A percentile compares a stretch with the other conserved stretches of the same genome.
phyloP scores from a whole-genome alignment of 2,329 filamentous ascomycete species.

The Penicillium sp. region DNA sequence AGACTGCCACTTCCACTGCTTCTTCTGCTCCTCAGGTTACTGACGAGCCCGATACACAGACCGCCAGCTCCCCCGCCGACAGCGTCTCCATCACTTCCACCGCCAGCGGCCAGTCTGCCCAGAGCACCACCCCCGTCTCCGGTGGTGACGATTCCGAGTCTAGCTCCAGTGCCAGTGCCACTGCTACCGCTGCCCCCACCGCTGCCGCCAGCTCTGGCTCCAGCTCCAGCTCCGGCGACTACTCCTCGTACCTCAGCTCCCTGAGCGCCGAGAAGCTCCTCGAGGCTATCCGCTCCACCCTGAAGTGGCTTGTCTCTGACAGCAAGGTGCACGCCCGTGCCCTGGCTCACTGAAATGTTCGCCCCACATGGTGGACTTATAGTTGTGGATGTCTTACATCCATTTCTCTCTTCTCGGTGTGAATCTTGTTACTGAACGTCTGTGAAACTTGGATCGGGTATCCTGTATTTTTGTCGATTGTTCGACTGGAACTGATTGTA shows the following conservation, averaged over 20 bases:
- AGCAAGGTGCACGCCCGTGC: slow-evolving; percentile 34
- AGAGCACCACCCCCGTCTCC: slow-evolving; percentile 24
- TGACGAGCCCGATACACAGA: slow-evolving; percentile 25
- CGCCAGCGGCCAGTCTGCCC: slow-evolving; percentile 20
- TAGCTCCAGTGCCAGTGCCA: slow-evolving; percentile 1
- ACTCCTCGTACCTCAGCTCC: slow-evolving; percentile 32
- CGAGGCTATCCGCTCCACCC: slow-evolving; percentile 29
- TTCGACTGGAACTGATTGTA: slow-evolving; percentile 13
- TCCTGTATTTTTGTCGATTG: slow-evolving; percentile 7
- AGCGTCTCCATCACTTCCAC: slow-evolving; percentile 26
- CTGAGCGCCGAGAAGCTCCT: slow-evolving; percentile 34
- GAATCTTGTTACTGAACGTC: slow-evolving; percentile 1
- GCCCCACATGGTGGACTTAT: not conserved
- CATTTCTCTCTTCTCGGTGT: not conserved
- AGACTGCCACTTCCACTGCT: slow-evolving; percentile 14
- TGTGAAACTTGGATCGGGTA: slow-evolving; percentile 12
- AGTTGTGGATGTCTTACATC: not conserved
- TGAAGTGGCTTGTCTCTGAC: slow-evolving; percentile 35
- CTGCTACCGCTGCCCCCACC: not conserved
- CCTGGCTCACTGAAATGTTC: slow-evolving; percentile 24
- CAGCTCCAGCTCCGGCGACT: slow-evolving; percentile 16
- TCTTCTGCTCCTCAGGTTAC: slow-evolving; percentile 25
- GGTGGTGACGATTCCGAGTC: slow-evolving; percentile 5
- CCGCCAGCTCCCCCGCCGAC: slow-evolving; percentile 21
- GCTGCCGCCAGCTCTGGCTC: not conserved